phyloP scores from a whole-genome alignment of 495 filamentous ascomycete species.

The Lindgomyces ingoldianus region DNA sequence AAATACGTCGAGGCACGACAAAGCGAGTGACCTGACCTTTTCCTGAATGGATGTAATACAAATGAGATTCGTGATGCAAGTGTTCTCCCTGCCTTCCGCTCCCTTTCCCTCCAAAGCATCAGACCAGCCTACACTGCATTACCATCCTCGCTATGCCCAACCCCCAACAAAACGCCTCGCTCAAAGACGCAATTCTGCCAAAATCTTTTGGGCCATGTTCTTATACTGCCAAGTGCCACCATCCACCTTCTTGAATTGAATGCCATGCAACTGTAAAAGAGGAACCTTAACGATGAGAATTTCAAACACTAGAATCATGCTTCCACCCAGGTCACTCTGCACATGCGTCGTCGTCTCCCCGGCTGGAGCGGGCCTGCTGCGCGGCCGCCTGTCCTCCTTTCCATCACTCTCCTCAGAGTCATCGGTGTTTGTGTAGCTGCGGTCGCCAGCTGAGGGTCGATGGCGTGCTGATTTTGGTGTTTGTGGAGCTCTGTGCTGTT shows the following conservation, averaged over 20 bases:
- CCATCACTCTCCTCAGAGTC: slow-evolving; percentile 70
- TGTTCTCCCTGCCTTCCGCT: neutral
- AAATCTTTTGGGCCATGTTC: slow-evolving; percentile 92
- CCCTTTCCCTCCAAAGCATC: neutral
- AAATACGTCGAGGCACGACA: too few species aligned
- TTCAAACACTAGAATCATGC: slow-evolving; percentile 83
- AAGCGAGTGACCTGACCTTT: neutral
- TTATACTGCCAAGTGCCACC: slow-evolving; percentile 99
- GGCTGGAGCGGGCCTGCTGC: slow-evolving; percentile 49
- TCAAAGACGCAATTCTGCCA: slow-evolving; percentile 82
- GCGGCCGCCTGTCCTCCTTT: slow-evolving; percentile 42
- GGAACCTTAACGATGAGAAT: slow-evolving; percentile 98
- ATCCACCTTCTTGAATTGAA: slow-evolving; percentile 96
- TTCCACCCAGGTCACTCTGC: slow-evolving; percentile 78
- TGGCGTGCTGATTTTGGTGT: slow-evolving; percentile 44
- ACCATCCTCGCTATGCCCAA: neutral
- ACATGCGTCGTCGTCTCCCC: slow-evolving; percentile 85
- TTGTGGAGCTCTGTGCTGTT: slow-evolving; percentile 50
- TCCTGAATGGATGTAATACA: slow-evolving; percentile 20
- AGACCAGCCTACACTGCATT: neutral
- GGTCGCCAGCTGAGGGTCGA: slow-evolving; percentile 52
- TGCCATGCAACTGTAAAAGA: slow-evolving; percentile 85
- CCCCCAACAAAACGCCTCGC: slow-evolving; percentile 12
- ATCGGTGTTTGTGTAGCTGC: slow-evolving; percentile 78
- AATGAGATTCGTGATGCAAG: slow-evolving; percentile 37